phyloP scores from a whole-genome alignment of 2,329 filamentous ascomycete genomes.

The Colletotrichum echinochloae region DNA sequence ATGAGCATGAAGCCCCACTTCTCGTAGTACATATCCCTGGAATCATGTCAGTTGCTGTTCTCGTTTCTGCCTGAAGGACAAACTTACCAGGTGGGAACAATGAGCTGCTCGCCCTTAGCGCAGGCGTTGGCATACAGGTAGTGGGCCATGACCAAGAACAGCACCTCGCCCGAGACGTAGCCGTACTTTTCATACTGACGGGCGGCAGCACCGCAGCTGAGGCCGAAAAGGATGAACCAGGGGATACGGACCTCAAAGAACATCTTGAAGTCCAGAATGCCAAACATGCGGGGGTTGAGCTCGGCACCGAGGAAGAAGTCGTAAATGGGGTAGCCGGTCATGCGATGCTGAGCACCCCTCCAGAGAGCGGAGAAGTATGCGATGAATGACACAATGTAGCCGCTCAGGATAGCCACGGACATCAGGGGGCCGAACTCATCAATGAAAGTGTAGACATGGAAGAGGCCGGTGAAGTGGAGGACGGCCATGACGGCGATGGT shows the following conservation, averaged over 20 bases:
- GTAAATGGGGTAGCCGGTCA: conserved; percentile 88
- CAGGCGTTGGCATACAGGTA: conserved; percentile 94
- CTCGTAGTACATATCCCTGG: conserved; percentile 93
- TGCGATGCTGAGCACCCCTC: conserved; percentile 88
- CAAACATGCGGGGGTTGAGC: conserved; percentile 83
- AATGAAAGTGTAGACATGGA: conserved; percentile 90
- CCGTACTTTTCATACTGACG: conserved; percentile 88
- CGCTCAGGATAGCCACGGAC: conserved; percentile 91
- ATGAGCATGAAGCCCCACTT: conserved; percentile 98
- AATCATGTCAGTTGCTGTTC: neutral
- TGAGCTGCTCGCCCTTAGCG: conserved; percentile 91
- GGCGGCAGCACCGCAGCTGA: conserved; percentile 80
- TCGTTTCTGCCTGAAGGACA: neutral
- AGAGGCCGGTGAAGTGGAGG: conserved; percentile 85
- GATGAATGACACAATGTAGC: conserved; percentile 83
- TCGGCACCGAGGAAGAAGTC: conserved; percentile 96
- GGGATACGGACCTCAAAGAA: conserved; percentile 94
- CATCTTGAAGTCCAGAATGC: conserved; percentile 94
- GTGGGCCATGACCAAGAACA: conserved; percentile 88
- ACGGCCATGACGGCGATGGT: conserved; percentile 78
- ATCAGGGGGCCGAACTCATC: conserved; percentile 96
- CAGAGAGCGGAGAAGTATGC: conserved; percentile 88
- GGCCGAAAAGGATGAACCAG: conserved; percentile 89
- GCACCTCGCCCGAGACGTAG: conserved; percentile 86
- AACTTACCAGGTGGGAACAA: conserved; percentile 79